Base-by-base conservation (phyloP, 768 basidiomycete genomes). In the Antrodiella citrinella region DNA sequence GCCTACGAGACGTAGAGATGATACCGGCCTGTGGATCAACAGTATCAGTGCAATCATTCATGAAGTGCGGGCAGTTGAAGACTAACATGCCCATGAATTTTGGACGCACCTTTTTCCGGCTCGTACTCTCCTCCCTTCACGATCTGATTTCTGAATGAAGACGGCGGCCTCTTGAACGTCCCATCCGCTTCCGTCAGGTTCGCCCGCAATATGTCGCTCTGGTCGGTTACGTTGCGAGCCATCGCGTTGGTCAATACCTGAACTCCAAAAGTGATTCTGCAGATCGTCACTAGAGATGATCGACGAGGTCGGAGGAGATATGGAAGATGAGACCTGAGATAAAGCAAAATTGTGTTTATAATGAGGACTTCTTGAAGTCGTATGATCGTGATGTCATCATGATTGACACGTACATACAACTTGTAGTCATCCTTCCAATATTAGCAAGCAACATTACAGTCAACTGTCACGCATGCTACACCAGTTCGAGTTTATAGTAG, bases 1-100 rank as follows among this genome's bases (percentile, higher is more conserved):
- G 86, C 81, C 55, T 82, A 81, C 3, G 86, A 87, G 51, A 96
- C 88, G 59, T 90, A 95, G 57, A 95, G 87, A 57, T 89, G 88
- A 64, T 97, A 97, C 42, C 94, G 84, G 53, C 82, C 91, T 91
- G 21, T 26, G n/a, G n/a, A n/a, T n/a, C n/a, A n/a, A n/a, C n/a
- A n/a, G n/a, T n/a, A n/a, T n/a, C n/a, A n/a, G n/a, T n/a, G n/a
- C n/a, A n/a, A n/a, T n/a, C n/a, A n/a, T n/a, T n/a, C n/a, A n/a
- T n/a, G n/a, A n/a, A n/a, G n/a, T n/a, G n/a, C n/a, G n/a, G n/a
- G n/a, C n/a, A n/a, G n/a, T n/a, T n/a, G n/a, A n/a, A n/a, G n/a
- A n/a, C n/a, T n/a, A n/a, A n/a, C n/a, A n/a, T n/a, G n/a, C n/a
- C n/a, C n/a, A n/a, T n/a, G n/a, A n/a, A n/a, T n/a, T n/a, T n/a